Percentiles rank a stretch among this genome's conserved stretches.
Evolutionary conservation across 106 monocot genomes (phyloP).

Genomic region (Dendrobium nobile): DNA sequence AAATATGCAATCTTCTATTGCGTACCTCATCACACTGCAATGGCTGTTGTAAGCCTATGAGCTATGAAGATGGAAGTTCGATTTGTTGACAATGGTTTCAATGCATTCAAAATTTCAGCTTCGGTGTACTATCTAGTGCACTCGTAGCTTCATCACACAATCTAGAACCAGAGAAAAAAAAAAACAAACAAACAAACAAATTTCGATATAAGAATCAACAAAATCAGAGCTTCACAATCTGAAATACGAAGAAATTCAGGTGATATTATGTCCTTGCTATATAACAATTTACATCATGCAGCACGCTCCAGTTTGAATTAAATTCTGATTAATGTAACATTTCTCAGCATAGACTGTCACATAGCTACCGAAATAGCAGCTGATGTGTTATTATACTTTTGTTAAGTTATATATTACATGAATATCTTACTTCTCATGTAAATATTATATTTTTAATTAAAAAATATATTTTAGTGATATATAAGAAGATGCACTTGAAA

Average conservation of each 20-base stretch:
- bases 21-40: slow-evolving; percentile 98
- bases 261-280: not conserved
- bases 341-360: no score
- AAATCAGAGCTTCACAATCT: not conserved
- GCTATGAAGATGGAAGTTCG: slow-evolving; percentile 93
- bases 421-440: no score
- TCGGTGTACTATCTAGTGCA: slow-evolving; percentile 95
- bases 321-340: no score
- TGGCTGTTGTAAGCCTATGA: slow-evolving; percentile 95
- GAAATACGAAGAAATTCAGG: not conserved
- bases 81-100: slow-evolving; percentile 70
- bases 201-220: not conserved
- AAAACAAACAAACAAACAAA: no score
- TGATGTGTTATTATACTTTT: no score
- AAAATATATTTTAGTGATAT: no score
- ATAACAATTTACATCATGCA: no score
- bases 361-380: no score
- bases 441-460: no score
- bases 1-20: not conserved
- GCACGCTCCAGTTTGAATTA: no score
- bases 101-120: slow-evolving; percentile 81
- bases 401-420: no score
- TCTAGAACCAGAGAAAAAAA: slow-evolving; percentile 22
- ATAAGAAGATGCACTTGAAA: no score
- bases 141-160: slow-evolving; percentile 99